Evolutionary conservation across 2,329 filamentous ascomycete genomes (phyloP).

Genomic region (Aspergillus fumigatus): DNA sequence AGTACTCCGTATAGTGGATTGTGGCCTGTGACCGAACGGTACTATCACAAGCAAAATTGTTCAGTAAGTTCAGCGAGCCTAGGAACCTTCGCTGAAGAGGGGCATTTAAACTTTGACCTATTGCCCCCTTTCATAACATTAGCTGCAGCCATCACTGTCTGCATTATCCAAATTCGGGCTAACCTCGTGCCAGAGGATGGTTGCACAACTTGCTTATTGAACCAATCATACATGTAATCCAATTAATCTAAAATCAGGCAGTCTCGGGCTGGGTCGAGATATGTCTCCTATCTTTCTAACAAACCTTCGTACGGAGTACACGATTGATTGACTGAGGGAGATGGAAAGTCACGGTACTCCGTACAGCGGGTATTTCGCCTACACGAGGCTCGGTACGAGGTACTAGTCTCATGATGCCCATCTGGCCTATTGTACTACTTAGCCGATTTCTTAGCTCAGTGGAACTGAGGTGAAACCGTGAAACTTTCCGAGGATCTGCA

Average conservation of each 20-base stretch:
- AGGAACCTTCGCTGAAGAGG: not conserved
- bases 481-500: not conserved
- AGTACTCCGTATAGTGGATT: not conserved
- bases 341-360: not conserved
- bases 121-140: not conserved
- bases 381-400: too few relatives aligned
- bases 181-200: not conserved
- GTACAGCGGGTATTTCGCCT: not conserved
- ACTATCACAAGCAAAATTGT: not conserved
- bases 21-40: not conserved
- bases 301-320: not conserved
- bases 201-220: not conserved
- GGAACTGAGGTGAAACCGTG: not conserved
- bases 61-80: not conserved
- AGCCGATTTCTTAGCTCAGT: not conserved
- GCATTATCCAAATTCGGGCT: not conserved
- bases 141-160: not conserved
- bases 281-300: not conserved
- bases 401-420: too few relatives aligned
- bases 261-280: not conserved
- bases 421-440: too few relatives aligned
- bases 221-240: not conserved
- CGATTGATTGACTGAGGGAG: not conserved
- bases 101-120: not conserved
- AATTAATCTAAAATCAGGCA: not conserved